Evolutionary conservation across 345 rosid species (phyloP), one percentile per base, ranked within the genome.

Genomic region (Excoecaria cochinchinensis): DNA sequence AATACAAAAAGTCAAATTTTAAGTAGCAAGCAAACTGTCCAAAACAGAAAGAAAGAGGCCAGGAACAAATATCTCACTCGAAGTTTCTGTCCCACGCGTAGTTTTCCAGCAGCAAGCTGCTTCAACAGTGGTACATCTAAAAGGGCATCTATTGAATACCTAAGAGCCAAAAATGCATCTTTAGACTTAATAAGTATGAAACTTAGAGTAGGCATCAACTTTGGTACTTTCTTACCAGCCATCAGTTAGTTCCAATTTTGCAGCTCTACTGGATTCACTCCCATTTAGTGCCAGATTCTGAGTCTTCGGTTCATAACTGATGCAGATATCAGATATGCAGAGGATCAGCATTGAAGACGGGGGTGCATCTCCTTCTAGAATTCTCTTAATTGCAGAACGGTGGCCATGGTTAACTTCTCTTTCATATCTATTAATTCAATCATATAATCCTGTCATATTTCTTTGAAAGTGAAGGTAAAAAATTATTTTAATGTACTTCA

Each of bases 321-420:
- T 51, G 75, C 76, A 75, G 68, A 91, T 82, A 76, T 87, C 86
- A 67, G 99, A 88, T 84, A 95, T 84, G 78, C 90, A 92, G 55
- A 95, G 87, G 74, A 92, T 88, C 89, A 90, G 55, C 92, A 90
- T 85, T 62, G 87, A 85, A 47, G 97, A 86, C 61, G 98, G 89
- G 14, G 81, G 82, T 72, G 91, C 88, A 80, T 89, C 99, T 67
- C 99, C 98, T 85, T 89, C 96, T 58, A 92, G 85, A 79, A 95
- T 84, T 83, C 90, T 89, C 88, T 90, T 95, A 64, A 95, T 85
- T 73, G 97, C 95, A 67, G 99, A 92, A 64, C 90, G 87, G 52
- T 95, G 95, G 66, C 94, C 98, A 83, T 89, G 89, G 78, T 92
- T 95, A 80, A 88, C 87, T 84, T 95, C 99, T 86, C 99, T 89